phyloP scores from a whole-genome alignment of 805 yeast genomes.

The Debaryomyces hansenii region DNA sequence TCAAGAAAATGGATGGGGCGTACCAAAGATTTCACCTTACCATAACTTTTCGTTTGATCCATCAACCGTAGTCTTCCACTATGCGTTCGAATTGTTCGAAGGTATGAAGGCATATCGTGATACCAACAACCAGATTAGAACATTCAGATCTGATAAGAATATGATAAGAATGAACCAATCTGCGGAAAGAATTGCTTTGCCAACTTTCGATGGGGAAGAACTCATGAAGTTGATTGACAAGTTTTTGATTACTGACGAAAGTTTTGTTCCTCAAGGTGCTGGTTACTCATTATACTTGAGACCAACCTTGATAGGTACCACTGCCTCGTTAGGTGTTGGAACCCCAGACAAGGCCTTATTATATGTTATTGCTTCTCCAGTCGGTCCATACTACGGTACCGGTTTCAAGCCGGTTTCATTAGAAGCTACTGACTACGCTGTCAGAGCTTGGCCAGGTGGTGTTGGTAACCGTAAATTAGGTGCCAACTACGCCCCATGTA shows the following conservation, averaged over 20 bases:
- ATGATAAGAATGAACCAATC: conserved; percentile 89
- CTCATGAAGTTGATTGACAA: conserved; percentile 73
- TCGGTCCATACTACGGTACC: conserved; percentile 87
- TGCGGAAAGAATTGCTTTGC: conserved; percentile 86
- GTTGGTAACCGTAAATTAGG: conserved; percentile 95
- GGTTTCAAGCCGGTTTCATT: conserved; percentile 94
- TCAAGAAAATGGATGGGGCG: conserved; percentile 74
- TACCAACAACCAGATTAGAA: conserved; percentile 60
- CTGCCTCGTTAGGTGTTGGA: conserved; percentile 83
- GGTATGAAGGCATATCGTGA: conserved; percentile 91
- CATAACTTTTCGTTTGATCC: conserved; percentile 80
- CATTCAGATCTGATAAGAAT: conserved; percentile 90
- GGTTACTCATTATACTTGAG: conserved; percentile 93
- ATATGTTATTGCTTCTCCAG: conserved; percentile 90
- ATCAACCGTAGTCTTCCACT: conserved; percentile 87
- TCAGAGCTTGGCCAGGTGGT: conserved; percentile 99
- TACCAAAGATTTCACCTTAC: conserved; percentile 88
- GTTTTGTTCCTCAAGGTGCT: conserved; percentile 77
- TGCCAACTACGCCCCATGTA: conserved; percentile 96
- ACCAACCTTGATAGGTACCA: conserved; percentile 94
- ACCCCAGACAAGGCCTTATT: conserved; percentile 79
- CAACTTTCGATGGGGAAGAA: conserved; percentile 79
- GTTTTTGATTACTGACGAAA: conserved; percentile 70
- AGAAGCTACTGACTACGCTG: conserved; percentile 94
- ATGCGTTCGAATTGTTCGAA: conserved; percentile 92